A percentile compares a stretch with the other conserved stretches of the same genome.
These are phyloP conservation scores for Chalciporus sp. DNA, from an alignment of 1,284 basidiomycete species.

Conservation along the genomic window DNA sequence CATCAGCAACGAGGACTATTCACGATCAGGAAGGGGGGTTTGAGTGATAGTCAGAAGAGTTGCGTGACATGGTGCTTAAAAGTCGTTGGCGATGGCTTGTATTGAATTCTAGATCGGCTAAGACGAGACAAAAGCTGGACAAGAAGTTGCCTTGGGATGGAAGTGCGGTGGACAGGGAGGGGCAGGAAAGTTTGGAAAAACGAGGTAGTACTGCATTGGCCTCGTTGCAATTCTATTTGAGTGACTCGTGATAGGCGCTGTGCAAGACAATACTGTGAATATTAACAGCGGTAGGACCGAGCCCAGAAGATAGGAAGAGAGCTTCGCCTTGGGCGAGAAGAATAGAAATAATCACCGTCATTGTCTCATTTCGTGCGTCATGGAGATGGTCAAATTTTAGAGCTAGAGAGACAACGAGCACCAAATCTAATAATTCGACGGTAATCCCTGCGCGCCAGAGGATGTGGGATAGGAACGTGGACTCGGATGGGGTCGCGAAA, in stretches of 20 bases:
- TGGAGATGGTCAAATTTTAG: background rate
- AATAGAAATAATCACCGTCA: background rate
- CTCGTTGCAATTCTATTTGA: background rate
- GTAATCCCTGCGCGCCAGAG: too few species aligned
- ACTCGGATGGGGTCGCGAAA: too few species aligned
- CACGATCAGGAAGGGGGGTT: background rate
- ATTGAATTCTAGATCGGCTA: slow-evolving; percentile 1
- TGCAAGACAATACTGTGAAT: background rate
- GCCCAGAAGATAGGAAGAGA: too few species aligned
- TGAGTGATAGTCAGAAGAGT: too few species aligned
- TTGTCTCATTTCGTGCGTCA: slow-evolving; percentile 11
- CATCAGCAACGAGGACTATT: slow-evolving; percentile 7
- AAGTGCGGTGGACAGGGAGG: slow-evolving; percentile 8
- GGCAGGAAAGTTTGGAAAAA: slow-evolving; percentile 4
- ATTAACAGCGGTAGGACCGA: too few species aligned
- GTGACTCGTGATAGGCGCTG: background rate
- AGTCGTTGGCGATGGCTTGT: background rate
- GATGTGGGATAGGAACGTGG: too few species aligned
- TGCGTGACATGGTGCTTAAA: slow-evolving; percentile 10
- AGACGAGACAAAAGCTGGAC: background rate
- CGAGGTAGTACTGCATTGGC: background rate
- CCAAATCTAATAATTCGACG: too few species aligned
- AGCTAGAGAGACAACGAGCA: too few species aligned
- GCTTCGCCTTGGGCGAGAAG: background rate
- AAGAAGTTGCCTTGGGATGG: background rate